A percentile compares a stretch with the other conserved stretches of the same genome.
Conservation (phyloP, 164 flowering plant genomes). For the Nymphaea thermarum region DNA sequence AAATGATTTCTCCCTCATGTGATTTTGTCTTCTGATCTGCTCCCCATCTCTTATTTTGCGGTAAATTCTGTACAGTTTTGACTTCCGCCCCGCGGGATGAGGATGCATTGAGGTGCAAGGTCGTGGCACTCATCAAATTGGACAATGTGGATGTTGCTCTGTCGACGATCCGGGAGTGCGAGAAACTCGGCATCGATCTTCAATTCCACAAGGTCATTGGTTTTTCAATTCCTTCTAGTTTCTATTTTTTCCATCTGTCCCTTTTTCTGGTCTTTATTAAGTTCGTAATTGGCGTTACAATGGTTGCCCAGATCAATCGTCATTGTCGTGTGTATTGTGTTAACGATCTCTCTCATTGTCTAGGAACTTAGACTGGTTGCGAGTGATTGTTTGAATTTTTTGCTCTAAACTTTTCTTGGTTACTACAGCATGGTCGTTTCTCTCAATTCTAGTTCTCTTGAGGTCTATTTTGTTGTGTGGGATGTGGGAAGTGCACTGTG, state of each 20-base stretch:
- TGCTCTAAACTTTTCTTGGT: no score
- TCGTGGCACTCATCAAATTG: conserved; percentile 62
- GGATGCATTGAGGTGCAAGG: conserved; percentile 79
- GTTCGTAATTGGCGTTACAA: neutral
- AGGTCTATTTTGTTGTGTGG: no score
- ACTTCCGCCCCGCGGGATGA: conserved; percentile 59
- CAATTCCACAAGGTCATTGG: conserved; percentile 51
- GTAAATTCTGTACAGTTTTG: conserved; percentile 34
- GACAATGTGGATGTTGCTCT: conserved; percentile 60
- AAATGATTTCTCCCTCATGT: conserved; percentile 3
- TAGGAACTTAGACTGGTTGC: no score
- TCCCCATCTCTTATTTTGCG: neutral
- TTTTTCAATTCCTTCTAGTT: neutral
- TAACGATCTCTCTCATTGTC: neutral
- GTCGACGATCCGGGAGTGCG: conserved; percentile 29
- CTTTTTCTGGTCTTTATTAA: neutral
- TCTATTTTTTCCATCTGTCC: neutral
- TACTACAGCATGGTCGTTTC: no score
- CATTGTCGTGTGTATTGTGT: neutral
- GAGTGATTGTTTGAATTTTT: no score
- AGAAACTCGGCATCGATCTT: conserved; percentile 36
- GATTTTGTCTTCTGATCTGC: neutral
- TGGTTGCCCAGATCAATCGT: neutral
- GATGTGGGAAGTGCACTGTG: no score
- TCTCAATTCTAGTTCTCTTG: no score